Evolutionary conservation across 2,329 filamentous ascomycete species (phyloP), one percentile per base, ranked within the genome.

Genomic region (Aspergillus caelatus): DNA sequence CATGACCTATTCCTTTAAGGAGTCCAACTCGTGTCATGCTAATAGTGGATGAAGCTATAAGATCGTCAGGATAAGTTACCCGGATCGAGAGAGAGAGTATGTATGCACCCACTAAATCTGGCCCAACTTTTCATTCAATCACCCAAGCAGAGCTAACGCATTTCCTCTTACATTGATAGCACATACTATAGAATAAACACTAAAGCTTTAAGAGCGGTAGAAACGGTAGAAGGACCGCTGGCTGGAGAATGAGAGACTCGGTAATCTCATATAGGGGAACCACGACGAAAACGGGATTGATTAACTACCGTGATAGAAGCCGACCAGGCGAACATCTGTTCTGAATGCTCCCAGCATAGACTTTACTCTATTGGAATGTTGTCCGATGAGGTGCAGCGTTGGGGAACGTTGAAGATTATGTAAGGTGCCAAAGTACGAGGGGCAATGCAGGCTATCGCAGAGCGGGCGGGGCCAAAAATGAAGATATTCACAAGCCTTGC

Each of bases 401-500:
- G 21, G 21, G 28, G 28, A 21, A 21, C 9, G 32, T 26, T 23
- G n/a, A n/a, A 36, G 30, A 23, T 54, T 54, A 54, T 54, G 52
- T 54, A 54, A 54, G 52, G 30, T 30, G 8, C 46, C 14, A 50
- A 50, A 54, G 52, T 53, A 26, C 50, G 9, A 32, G 50, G 14
- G 26, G 21, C 30, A 41, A 41, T 41, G 16, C 39, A n/a, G 8
- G 16, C 16, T 10, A n/a, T 41, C 16, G 3, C 39, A 8, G 21
- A 23, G 52, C 52, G 52, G 52, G 52, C 52, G 52, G 52, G 52
- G 52, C 52, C n/a, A 19, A 21, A 23, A 23, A 30, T 54, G 52
- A 55, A 39, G 36, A 10, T 55, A 55, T 55, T 55, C 52, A 34
- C 34, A 55, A 21, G 11, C 5, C 28, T 55, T 26, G 52, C 30